Base-by-base conservation (phyloP, 2,329 filamentous ascomycete genomes). In the Apiospora aurea region DNA sequence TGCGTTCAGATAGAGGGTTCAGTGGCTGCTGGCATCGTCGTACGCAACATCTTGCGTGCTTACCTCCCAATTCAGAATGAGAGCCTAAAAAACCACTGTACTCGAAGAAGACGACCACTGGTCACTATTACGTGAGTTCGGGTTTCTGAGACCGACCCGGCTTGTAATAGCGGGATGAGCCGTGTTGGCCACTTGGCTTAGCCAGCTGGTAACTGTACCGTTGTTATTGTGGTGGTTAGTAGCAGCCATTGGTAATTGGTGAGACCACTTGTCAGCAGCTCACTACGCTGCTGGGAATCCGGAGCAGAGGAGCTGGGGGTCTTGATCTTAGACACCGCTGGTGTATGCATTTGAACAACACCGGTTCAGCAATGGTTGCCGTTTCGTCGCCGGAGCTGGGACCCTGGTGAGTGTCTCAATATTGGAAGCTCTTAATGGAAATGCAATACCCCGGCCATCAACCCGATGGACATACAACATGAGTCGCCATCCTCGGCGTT, bases 381-480 rank as follows among this genome's bases (percentile, higher is more conserved):
- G 14, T 57, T 7, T 18, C 14, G 26, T 57, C 5, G 51, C 26
- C 51, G 16, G 14, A 18, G 14, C 16, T 34, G 5, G 51, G 51
- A 34, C 14, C 51, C 14, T 57, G 24, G 14, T 21, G 51, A 57
- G 26, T 49, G 21, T 49, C 21, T 7, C 46, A 49, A 49, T n/a
- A n/a, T 49, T 49, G 51, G 4, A 49, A 49, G 7, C 7, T 10
- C 14, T 18, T 14, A 57, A 57, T 7, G 51, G 26, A 29, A 18
- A 29, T 29, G n/a, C 51, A 18, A 2, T 21, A 34, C 51, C 26
- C 26, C 14, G 26, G 26, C 26, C 14, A 34, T 14, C 24, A 57
- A 26, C 90, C 29, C 26, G 5, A 18, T 18, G 2, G 26, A 3
- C 51, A 34, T 14, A 29, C 16, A 18, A 26, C 26, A 18, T 29